Evolutionary conservation across 768 basidiomycete species (phyloP).

Genomic region (Amanita subjunquillea): DNA sequence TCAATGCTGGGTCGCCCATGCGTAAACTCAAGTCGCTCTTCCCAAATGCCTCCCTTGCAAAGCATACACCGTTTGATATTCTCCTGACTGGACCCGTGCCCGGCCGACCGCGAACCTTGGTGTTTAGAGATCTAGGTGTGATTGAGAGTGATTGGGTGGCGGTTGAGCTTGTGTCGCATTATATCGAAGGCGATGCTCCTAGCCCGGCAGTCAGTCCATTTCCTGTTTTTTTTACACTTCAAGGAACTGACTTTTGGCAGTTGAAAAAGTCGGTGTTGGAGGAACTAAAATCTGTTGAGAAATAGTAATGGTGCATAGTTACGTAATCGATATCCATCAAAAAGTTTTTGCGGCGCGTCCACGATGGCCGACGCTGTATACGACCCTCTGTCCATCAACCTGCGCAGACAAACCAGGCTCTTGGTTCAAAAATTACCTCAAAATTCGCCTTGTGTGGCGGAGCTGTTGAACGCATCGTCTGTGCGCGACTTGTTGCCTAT

Average conservation of each 20-base stretch:
- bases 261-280: constrained; percentile 41
- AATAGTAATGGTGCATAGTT: not conserved
- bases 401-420: constrained; percentile 38
- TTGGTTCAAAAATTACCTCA: constrained; percentile 35
- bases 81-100: constrained; percentile 50
- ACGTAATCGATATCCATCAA: not conserved
- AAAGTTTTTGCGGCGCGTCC: not conserved
- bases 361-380: constrained; percentile 11
- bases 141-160: constrained; percentile 71
- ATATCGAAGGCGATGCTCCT: constrained; percentile 60
- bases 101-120: constrained; percentile 39
- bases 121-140: constrained; percentile 64
- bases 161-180: constrained; percentile 60
- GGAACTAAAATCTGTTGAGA: constrained; percentile 22
- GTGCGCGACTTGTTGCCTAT: constrained; percentile 21
- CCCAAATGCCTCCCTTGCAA: constrained; percentile 57
- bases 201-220: constrained; percentile 54
- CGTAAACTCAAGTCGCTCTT: constrained; percentile 69
- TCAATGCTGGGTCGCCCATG: constrained; percentile 48
- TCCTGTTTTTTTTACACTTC: not conserved
- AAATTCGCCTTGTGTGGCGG: constrained; percentile 25
- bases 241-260: constrained; percentile 11
- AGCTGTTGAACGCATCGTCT: constrained; percentile 29
- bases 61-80: constrained; percentile 61
- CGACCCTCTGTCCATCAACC: constrained; percentile 53